Conservation (phyloP, 2,329 filamentous ascomycete species). For the Cladosporium sp. region DNA sequence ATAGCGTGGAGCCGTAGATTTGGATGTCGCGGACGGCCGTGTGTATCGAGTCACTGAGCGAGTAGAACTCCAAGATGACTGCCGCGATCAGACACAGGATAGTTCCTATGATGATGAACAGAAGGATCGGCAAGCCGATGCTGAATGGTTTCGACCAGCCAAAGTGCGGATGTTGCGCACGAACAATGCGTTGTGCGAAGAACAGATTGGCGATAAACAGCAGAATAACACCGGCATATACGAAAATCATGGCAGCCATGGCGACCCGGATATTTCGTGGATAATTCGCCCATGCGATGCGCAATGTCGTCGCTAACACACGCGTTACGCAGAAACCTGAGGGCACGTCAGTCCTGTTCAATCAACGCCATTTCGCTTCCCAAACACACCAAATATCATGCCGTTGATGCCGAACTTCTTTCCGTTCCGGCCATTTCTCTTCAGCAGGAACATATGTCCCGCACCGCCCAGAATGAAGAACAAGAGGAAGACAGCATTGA, state of each 20-base stretch:
- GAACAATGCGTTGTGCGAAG: conserved; percentile 67
- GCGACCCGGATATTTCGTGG: conserved; percentile 40
- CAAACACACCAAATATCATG: conserved; percentile 41
- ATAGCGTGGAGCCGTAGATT: conserved; percentile 55
- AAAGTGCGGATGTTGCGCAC: conserved; percentile 62
- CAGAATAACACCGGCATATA: conserved; percentile 66
- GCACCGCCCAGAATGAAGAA: conserved; percentile 51
- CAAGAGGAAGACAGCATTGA: conserved; percentile 56
- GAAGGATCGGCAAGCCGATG: conserved; percentile 51
- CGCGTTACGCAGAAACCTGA: conserved; percentile 48
- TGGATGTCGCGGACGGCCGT: conserved; percentile 55
- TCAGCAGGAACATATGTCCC: conserved; percentile 54
- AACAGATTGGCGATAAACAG: conserved; percentile 74
- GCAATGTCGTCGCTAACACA: conserved; percentile 42
- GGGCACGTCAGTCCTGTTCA: conserved; percentile 30
- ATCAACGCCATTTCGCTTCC: no score
- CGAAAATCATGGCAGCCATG: conserved; percentile 60
- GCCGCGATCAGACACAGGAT: conserved; percentile 61
- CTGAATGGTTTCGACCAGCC: conserved; percentile 59
- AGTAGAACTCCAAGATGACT: conserved; percentile 62
- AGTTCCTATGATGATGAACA: conserved; percentile 51
- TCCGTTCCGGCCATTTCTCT: conserved; percentile 42
- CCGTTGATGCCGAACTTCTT: conserved; percentile 57
- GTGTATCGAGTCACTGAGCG: conserved; percentile 44
- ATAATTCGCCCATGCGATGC: conserved; percentile 50